Base-by-base conservation (phyloP, 2,329 filamentous ascomycete genomes). In the Huntiella moniliformis region DNA sequence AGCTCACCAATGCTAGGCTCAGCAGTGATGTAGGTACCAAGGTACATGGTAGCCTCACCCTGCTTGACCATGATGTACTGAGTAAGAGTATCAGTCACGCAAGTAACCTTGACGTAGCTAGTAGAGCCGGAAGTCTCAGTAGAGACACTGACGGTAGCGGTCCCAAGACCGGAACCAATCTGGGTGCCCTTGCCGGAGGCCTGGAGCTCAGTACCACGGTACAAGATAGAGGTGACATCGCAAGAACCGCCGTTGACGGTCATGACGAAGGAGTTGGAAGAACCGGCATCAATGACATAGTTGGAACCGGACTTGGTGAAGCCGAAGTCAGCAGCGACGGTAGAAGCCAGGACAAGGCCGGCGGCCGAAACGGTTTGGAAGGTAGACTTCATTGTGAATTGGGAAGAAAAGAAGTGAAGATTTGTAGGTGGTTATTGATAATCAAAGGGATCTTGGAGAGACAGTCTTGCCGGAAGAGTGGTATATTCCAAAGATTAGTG, bases 151-250 rank as follows among this genome's bases (percentile, higher is more conserved):
- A 80, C 73, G 6, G 66, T 70, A 5, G 71, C 70, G 2, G 66
- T 64, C n/a, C 73, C 73, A 1, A 77, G 63, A 7, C 73, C 73
- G 12, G 72, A 76, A 18, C 62, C 62, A 48, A 78, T 71, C 46
- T 77, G 74, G n/a, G 68, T 70, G 17, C 63, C 64, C 39, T 64
- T 65, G 40, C 58, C 57, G 5, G 59, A 51, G 52, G 73, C 71
- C 57, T 79, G 76, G 5, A 75, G 65, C 55, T 80, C 71, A 38
- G 65, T 64, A 49, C 71, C 69, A 17, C 70, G 68, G 55, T 67
- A 79, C 45, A 67, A 66, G 56, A 80, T 71, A 0, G 74, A 78
- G 11, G 67, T 77, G 56, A 80, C 74, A 52, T 79, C 76, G 52
- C 75, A 78, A 55, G 61, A 77, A 12, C 61, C 63, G 40, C 65